phyloP scores from a whole-genome alignment of 805 yeast genomes.

The Starmerella vitae region DNA sequence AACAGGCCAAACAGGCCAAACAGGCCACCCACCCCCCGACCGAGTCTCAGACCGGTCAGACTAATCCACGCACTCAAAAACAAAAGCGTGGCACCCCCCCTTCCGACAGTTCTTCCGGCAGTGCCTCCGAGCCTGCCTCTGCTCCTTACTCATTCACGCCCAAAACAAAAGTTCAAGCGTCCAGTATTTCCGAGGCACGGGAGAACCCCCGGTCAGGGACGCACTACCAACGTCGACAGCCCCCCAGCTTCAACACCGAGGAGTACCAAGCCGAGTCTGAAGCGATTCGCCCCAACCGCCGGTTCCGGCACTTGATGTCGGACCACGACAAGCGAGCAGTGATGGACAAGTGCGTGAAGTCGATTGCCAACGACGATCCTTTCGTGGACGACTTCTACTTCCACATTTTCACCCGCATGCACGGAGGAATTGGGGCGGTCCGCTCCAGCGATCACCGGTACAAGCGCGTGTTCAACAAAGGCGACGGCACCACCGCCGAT shows the following conservation, averaged over 20 bases:
- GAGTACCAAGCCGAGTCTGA: slow-evolving; percentile 13
- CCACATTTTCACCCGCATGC: slow-evolving; percentile 74
- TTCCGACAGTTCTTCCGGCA: neutral
- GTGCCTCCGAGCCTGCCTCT: slow-evolving; percentile 10
- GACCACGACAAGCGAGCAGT: slow-evolving; percentile 94
- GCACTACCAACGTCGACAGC: neutral
- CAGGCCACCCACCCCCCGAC: neutral
- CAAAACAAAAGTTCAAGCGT: slow-evolving; percentile 1
- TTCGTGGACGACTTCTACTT: slow-evolving; percentile 92
- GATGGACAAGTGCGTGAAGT: slow-evolving; percentile 85
- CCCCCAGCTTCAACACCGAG: slow-evolving; percentile 6
- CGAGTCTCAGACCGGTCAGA: neutral
- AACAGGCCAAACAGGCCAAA: neutral
- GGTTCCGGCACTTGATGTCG: slow-evolving; percentile 85
- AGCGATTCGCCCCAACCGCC: slow-evolving; percentile 17
- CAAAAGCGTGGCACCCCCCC: neutral
- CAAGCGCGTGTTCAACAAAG: slow-evolving; percentile 75
- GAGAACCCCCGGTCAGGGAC: neutral
- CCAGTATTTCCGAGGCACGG: slow-evolving; percentile 6
- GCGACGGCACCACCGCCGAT: slow-evolving; percentile 36
- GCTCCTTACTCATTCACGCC: slow-evolving; percentile 9
- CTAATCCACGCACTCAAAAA: no score
- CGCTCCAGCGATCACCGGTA: slow-evolving; percentile 12
- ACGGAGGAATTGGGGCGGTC: slow-evolving; percentile 26
- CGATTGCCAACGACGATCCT: slow-evolving; percentile 93